These are phyloP conservation scores for Uromyces viciae-fabae DNA, from an alignment of 1,284 basidiomycete genomes.

Conservation along the genomic window DNA sequence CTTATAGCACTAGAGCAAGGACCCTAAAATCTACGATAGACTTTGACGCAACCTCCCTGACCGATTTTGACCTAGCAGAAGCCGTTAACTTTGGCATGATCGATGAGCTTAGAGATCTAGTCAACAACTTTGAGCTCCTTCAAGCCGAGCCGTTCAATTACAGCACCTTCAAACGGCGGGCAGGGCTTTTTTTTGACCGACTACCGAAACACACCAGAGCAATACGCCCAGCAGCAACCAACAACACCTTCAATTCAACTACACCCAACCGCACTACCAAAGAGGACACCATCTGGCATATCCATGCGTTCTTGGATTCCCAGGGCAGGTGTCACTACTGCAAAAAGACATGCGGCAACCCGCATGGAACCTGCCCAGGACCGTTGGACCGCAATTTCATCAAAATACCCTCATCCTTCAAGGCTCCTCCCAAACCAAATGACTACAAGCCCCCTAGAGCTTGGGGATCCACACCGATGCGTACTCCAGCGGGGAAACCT, in stretches of 20 bases:
- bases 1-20: not conserved
- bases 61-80: not conserved
- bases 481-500: not conserved
- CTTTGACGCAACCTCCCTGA: not conserved
- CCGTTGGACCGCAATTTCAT: not conserved
- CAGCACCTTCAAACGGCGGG: not conserved
- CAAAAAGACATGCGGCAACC: constrained; percentile 1
- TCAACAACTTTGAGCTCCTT: not conserved
- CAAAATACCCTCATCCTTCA: not conserved
- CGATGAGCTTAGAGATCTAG: not conserved
- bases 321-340: constrained; percentile 7
- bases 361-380: not conserved
- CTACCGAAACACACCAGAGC: not conserved
- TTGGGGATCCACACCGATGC: not conserved
- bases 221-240: not conserved
- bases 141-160: not conserved
- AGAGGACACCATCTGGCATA: not conserved
- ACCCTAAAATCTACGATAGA: constrained; percentile 2
- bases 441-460: not conserved
- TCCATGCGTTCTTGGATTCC: not conserved
- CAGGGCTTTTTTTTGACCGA: not conserved
- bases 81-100: not conserved
- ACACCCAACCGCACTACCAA: not conserved
- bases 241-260: not conserved
- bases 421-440: not conserved